Base-by-base conservation (phyloP, 805 yeast genomes). In the Schizosaccharomyces octosporus region DNA sequence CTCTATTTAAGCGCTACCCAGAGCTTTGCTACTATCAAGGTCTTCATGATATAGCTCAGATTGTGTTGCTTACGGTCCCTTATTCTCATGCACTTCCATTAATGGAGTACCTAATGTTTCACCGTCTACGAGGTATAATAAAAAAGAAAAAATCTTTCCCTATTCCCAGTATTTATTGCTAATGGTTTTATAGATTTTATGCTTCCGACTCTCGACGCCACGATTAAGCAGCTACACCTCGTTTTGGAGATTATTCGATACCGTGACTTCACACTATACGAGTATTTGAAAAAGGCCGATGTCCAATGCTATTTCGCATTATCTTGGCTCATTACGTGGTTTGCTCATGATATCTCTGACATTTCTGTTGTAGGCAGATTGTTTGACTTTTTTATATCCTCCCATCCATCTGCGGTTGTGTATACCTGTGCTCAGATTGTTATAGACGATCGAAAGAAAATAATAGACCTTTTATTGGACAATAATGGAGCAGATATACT, bases 11-110 rank as follows among this genome's bases (percentile, higher is more conserved):
- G 57, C 31, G 19, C 7, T 29, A 51, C 15, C 57, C 57, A 29
- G 57, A 21, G n/a, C 36, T 51, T 5, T 51, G 57, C n/a, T 51
- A 51, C 57, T 51, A 51, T 51, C 57, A 51, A 51, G 57, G 57
- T 4, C 57, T 51, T 6, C 57, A 51, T 51, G 57, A 51, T 24
- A 51, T 51, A 13, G 57, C 57, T 6, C 57, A 51, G 17, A 29
- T 51, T 13, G 19, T 51, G 36, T 29, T 51, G 21, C 36, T 51
- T 21, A 51, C 57, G 7, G 39, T 51, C 7, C 36, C 57, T 29
- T 51, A 19, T n/a, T 51, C 57, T 24, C 57, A 51, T 51, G 57
- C 57, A 27, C 36, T 51, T 17, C 57, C 36, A 24, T 51, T 51
- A 11, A 21, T 51, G 31, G 57, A 51, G 36, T 39, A 51, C n/a